A percentile compares a stretch with the other conserved stretches of the same genome.
Conservation (phyloP, 805 yeast species). For the Teunomyces lycoperdinae region DNA sequence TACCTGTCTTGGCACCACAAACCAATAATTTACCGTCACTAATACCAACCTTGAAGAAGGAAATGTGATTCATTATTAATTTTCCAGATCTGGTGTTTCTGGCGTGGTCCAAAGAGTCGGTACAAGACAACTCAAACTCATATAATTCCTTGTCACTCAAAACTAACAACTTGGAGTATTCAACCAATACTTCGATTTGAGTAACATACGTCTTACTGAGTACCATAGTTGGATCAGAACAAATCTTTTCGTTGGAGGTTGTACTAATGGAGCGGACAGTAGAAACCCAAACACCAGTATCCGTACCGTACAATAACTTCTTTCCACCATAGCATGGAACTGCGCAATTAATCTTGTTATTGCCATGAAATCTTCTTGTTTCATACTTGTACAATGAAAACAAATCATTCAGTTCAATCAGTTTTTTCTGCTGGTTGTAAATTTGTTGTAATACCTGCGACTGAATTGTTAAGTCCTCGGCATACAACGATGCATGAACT, state of each 20-base stretch:
- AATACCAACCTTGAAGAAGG: conserved; percentile 88
- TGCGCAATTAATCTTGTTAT: conserved; percentile 82
- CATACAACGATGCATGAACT: conserved; percentile 52
- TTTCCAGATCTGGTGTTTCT: conserved; percentile 64
- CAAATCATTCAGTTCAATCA: conserved; percentile 72
- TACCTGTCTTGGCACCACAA: conserved; percentile 83
- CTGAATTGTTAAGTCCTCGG: conserved; percentile 59
- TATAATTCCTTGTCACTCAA: conserved; percentile 78
- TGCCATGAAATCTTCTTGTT: conserved; percentile 69
- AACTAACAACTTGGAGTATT: conserved; percentile 77
- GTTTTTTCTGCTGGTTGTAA: conserved; percentile 70
- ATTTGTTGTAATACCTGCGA: conserved; percentile 79
- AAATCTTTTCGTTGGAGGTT: conserved; percentile 47
- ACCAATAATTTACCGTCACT: conserved; percentile 86
- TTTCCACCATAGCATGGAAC: conserved; percentile 95
- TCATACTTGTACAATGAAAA: conserved; percentile 75
- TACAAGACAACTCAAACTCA: conserved; percentile 64
- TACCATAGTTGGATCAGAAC: conserved; percentile 72
- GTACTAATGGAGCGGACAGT: conserved; percentile 59
- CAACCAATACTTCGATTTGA: conserved; percentile 89
- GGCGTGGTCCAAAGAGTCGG: conserved; percentile 45
- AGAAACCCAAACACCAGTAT: conserved; percentile 82
- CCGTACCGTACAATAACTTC: conserved; percentile 86
- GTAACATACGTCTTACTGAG: conserved; percentile 74
- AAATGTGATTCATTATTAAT: conserved; percentile 82